A percentile compares a stretch with the other conserved stretches of the same genome.
Conservation (phyloP, 352 stramenopile genomes). For the Pythium volutum region DNA sequence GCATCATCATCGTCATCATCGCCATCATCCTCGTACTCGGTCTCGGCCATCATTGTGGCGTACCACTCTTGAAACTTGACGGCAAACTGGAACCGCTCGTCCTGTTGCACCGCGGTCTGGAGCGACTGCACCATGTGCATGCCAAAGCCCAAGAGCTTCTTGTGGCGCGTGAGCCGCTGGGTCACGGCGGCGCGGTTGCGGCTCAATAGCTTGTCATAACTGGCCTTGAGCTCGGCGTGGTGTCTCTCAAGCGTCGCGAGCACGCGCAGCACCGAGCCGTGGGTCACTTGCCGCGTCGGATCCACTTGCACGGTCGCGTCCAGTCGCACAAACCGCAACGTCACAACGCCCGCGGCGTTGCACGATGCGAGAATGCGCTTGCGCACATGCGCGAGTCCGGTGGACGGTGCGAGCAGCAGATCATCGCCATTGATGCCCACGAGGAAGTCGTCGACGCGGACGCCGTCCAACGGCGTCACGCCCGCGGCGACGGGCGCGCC, state of each 20-base stretch:
- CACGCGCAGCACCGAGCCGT: conserved; percentile 44
- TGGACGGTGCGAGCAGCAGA: conserved; percentile 42
- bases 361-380: conserved; percentile 32
- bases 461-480: conserved; percentile 8
- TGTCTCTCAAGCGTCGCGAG: conserved; percentile 43
- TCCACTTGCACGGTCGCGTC: conserved; percentile 38
- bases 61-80: conserved; percentile 56
- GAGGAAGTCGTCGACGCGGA: conserved; percentile 90
- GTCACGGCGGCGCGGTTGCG: conserved; percentile 39
- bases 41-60: background rate
- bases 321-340: conserved; percentile 61
- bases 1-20: conserved; percentile 2
- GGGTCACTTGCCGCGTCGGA: conserved; percentile 30
- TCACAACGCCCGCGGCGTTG: conserved; percentile 28
- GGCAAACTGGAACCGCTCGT: conserved; percentile 50
- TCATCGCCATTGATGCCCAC: conserved; percentile 59
- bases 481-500: conserved; percentile 34
- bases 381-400: conserved; percentile 38
- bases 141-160: conserved; percentile 61
- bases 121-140: conserved; percentile 28
- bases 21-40: conserved; percentile 4
- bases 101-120: conserved; percentile 27
- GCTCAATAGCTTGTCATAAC: conserved; percentile 40
- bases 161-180: conserved; percentile 48
- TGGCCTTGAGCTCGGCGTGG: conserved; percentile 28